Base-by-base conservation (phyloP, 164 flowering plant genomes). In the Cinnamomum chago region DNA sequence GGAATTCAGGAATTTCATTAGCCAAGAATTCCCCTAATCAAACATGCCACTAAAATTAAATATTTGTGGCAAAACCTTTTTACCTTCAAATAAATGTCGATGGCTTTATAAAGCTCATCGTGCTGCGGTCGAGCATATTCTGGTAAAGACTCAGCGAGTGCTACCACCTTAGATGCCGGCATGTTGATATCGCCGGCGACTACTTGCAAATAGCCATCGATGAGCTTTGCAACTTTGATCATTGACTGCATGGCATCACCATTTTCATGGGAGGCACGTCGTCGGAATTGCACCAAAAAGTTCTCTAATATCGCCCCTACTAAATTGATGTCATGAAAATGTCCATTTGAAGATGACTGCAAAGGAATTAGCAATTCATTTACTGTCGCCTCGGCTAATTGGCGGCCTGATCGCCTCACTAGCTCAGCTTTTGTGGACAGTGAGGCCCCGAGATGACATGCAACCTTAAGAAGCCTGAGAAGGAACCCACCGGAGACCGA, bases 1-100 rank as follows among this genome's bases (percentile, higher is more conserved):
- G 35, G 35, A 30, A 30, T 30, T 30, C 35, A 3, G 5, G 0
- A 30, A 30, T 58, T 58, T 40, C 62, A n/a, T 58, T 5, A 17
- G 22, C 0, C 62, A 5, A 58, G 22, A n/a, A 17, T 58, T 17
- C 62, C 62, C 62, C 18, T 17, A n/a, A 17, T 6, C 22, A 58
- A n/a, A 27, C 22, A 68, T 62, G 71, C 28, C 25, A 35, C 7
- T 40, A 23, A 40, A 30, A 18, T 28, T 33, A 3, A 58, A 52
- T n/a, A 70, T 14, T 47, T 62, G 18, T 18, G 60, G 18, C n/a
- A 6, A 55, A 55, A 55, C 5, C 58, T 15, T 65, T 27, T 52
- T 84, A 91, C 98, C 95, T 92, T 88, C 58, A 95, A 94, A 79
- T 85, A 95, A 55, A 81, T 85, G 85, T 92, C 88, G 58, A 95